Conservation (phyloP, 768 basidiomycete species). For the Candolleomyces efflorescens region DNA sequence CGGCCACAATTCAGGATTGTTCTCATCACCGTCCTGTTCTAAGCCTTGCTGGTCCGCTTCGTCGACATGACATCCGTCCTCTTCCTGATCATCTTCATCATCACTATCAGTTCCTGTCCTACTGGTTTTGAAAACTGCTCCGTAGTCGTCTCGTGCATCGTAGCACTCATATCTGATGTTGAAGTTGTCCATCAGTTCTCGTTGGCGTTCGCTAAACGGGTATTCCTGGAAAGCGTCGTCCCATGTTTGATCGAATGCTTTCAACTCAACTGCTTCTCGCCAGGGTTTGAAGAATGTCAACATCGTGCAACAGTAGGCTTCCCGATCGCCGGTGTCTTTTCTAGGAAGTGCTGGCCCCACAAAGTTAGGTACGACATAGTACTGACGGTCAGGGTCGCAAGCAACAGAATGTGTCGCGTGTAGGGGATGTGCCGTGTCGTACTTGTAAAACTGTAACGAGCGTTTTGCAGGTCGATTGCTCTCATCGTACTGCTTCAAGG, state of each 20-base stretch:
- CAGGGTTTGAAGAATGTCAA: neutral
- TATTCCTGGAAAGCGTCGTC: neutral
- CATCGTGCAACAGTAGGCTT: neutral
- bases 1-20: no score
- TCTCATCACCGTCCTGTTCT: no score
- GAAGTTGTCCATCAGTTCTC: neutral
- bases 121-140: neutral
- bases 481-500: no score
- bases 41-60: no score
- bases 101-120: neutral
- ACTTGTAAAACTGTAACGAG: neutral
- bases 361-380: neutral
- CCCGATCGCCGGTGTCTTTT: neutral
- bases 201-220: no score
- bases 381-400: neutral
- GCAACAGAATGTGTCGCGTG: neutral
- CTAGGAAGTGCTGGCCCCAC: neutral
- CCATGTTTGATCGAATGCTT: neutral
- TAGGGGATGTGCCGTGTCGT: neutral
- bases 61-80: no score
- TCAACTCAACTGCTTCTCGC: neutral
- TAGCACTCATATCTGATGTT: slow-evolving; percentile 4
- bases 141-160: neutral
- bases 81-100: no score
- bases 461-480: neutral